These are phyloP conservation scores for Geotrichum australiense DNA, from an alignment of 1,139 yeast species.

Conservation along the genomic window DNA sequence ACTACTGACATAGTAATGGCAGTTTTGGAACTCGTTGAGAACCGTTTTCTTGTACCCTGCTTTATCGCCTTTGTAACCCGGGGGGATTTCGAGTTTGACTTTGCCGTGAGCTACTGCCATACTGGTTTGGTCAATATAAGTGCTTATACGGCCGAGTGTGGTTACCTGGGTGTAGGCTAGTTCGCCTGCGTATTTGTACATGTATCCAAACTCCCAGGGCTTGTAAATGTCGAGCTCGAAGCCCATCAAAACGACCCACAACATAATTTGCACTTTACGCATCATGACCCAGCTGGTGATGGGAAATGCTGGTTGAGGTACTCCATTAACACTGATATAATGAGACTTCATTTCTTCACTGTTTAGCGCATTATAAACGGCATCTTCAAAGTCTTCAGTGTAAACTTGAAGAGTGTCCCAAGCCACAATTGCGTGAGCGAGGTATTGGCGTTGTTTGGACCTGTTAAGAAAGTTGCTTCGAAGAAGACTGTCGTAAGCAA, in stretches of 20 bases:
- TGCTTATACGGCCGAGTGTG: conserved; percentile 47
- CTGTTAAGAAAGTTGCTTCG: conserved; percentile 46
- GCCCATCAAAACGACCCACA: conserved; percentile 65
- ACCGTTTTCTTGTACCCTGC: not conserved
- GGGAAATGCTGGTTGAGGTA: conserved; percentile 40
- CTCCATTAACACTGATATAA: conserved; percentile 1
- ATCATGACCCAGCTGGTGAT: conserved; percentile 62
- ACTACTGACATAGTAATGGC: conserved; percentile 27
- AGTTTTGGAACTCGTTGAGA: conserved; percentile 16
- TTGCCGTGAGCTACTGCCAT: conserved; percentile 32
- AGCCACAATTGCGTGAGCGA: conserved; percentile 47
- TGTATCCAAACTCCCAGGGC: conserved; percentile 58
- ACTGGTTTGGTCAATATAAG: conserved; percentile 36
- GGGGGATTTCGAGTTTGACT: not conserved
- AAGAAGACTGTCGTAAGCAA: conserved; percentile 9
- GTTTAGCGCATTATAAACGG: conserved; percentile 54
- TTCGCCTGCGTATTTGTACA: conserved; percentile 58
- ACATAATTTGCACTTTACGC: conserved; percentile 62
- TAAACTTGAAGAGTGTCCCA: conserved; percentile 88
- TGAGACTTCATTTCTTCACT: conserved; percentile 8
- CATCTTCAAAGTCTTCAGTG: conserved; percentile 85
- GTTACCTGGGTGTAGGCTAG: conserved; percentile 44
- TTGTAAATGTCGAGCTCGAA: conserved; percentile 71
- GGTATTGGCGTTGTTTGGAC: conserved; percentile 72
- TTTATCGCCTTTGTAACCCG: conserved; percentile 3